Evolutionary conservation across 164 flowering plant genomes (phyloP).

Genomic region (Kalanchoe fedtschenkoi): DNA sequence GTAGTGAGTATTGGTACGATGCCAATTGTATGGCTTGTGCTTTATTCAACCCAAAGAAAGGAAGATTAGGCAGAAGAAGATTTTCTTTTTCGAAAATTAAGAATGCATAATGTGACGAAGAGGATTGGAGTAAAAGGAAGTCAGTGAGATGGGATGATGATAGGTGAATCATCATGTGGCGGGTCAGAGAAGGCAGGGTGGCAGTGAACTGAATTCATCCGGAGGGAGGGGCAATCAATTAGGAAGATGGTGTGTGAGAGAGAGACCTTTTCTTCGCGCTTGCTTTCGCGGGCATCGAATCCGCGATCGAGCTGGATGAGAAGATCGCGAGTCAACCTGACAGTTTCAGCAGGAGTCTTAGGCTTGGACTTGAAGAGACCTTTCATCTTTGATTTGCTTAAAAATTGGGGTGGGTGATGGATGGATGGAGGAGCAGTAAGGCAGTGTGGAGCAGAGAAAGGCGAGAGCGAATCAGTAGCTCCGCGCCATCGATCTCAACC

Average conservation of each 20-base stretch:
- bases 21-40: too few species aligned
- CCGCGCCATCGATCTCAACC: too few species aligned
- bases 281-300: conserved; percentile 8
- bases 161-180: too few species aligned
- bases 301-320: conserved; percentile 10
- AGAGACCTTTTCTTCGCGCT: conserved; percentile 18
- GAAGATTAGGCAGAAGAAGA: too few species aligned
- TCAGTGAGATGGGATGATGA: too few species aligned
- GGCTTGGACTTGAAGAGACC: conserved; percentile 14
- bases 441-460: not conserved
- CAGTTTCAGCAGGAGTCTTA: conserved; percentile 22
- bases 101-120: too few species aligned
- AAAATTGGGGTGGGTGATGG: not conserved
- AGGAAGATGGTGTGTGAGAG: not conserved
- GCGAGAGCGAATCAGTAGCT: too few species aligned
- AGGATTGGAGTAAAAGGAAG: too few species aligned
- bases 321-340: conserved; percentile 18
- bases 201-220: not conserved
- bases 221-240: not conserved
- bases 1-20: too few species aligned
- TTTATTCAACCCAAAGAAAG: too few species aligned
- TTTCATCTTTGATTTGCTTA: conserved; percentile 2
- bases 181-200: too few species aligned
- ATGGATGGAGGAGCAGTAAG: not conserved
- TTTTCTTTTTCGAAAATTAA: too few species aligned